These are phyloP conservation scores for Coprinopsis marcescibilis DNA, from an alignment of 768 basidiomycete genomes.

Conservation along the genomic window DNA sequence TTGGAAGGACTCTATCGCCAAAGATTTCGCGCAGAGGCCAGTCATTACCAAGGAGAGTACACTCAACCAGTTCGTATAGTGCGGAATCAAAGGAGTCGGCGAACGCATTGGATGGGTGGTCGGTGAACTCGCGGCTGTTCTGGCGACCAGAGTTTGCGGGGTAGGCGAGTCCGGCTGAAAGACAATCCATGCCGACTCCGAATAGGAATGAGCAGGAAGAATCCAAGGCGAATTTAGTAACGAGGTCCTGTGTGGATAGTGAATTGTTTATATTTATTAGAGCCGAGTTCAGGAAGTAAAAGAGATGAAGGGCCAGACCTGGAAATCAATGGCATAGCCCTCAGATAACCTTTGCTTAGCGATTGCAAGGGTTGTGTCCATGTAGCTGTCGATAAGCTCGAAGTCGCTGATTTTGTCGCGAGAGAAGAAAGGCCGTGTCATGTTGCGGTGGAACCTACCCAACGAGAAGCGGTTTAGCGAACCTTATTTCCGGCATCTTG, in stretches of 20 bases:
- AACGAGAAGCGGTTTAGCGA: not conserved
- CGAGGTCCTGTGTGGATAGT: not conserved
- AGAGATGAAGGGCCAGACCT: conserved; percentile 28
- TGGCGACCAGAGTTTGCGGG: conserved; percentile 24
- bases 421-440: conserved; percentile 11
- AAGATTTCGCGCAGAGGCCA: conserved; percentile 53
- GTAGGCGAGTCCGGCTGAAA: conserved; percentile 49
- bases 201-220: conserved; percentile 63
- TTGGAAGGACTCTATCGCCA: conserved; percentile 35
- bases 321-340: conserved; percentile 55
- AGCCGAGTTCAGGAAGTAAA: not conserved
- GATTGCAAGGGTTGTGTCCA: not conserved
- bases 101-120: conserved; percentile 24
- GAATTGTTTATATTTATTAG: no score
- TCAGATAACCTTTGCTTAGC: not conserved
- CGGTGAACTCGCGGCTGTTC: conserved; percentile 14
- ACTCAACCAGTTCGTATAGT: conserved; percentile 36
- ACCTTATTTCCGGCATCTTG: no score
- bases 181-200: conserved; percentile 48
- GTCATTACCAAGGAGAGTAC: conserved; percentile 40
- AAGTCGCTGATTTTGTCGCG: conserved; percentile 8
- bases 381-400: conserved; percentile 9
- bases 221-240: conserved; percentile 34
- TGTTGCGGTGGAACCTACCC: conserved; percentile 9
- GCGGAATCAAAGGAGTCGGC: conserved; percentile 43